Evolutionary conservation across 495 filamentous ascomycete species (phyloP).

Genomic region (Tuber microsphaerosporum): DNA sequence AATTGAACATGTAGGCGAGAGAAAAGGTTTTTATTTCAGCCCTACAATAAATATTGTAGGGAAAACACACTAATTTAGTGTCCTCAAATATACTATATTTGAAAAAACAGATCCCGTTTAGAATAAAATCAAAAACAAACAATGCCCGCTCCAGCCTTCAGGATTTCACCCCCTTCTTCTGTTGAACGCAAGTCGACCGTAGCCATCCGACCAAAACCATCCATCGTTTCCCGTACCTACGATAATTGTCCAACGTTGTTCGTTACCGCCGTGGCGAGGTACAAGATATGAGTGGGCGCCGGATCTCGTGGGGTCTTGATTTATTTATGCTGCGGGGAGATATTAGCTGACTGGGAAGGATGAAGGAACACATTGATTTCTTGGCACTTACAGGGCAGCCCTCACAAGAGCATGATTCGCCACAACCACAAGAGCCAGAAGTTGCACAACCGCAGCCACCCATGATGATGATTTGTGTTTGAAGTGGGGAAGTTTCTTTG

Average conservation of each 20-base stretch:
- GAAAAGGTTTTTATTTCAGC: slow-evolving; percentile 2
- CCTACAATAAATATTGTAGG: not conserved
- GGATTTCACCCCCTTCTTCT: not conserved
- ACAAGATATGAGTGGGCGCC: not conserved
- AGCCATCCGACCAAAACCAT: not conserved
- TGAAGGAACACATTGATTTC: not conserved
- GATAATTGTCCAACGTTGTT: not conserved
- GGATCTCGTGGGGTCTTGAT: not conserved
- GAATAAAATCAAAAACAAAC: slow-evolving; percentile 3
- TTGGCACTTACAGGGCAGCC: not conserved
- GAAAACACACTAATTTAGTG: not conserved
- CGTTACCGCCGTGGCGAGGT: not conserved
- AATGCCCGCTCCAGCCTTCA: not conserved
- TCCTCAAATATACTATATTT: not conserved
- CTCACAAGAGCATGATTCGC: not conserved
- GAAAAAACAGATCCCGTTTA: not conserved
- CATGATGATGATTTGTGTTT: not conserved
- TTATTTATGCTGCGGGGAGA: not conserved
- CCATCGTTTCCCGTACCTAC: not conserved
- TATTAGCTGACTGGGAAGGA: not conserved
- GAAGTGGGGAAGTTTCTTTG: not conserved
- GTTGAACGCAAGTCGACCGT: not conserved
- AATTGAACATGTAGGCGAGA: not conserved
- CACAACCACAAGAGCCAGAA: not conserved
- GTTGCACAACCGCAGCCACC: slow-evolving; percentile 1